phyloP scores from a whole-genome alignment of 2,329 filamentous ascomycete species.

The Fusarium pseudocircinatum region DNA sequence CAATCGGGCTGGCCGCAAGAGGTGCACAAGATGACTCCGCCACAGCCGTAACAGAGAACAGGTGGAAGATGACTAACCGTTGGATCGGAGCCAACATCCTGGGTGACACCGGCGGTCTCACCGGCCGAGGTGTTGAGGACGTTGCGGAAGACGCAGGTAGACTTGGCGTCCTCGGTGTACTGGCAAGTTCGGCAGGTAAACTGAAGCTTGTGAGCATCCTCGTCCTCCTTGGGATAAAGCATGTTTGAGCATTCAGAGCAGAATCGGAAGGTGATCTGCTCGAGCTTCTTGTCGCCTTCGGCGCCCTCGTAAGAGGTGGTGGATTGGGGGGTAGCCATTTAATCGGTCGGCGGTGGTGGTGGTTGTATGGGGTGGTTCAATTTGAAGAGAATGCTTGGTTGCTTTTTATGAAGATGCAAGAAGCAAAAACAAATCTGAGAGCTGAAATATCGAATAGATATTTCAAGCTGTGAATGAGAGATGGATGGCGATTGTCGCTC shows the following conservation, averaged over 20 bases:
- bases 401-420: constrained; percentile 1
- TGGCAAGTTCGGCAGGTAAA: constrained; percentile 97
- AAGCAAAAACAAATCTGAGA: constrained; percentile 1
- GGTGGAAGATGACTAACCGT: constrained; percentile 81
- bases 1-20: constrained; percentile 48
- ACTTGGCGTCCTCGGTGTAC: constrained; percentile 86
- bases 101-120: constrained; percentile 95
- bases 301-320: constrained; percentile 55
- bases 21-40: constrained; percentile 55
- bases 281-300: constrained; percentile 61
- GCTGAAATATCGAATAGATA: constrained; percentile 23
- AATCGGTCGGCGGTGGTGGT: constrained; percentile 22
- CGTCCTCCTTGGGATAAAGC: constrained; percentile 96
- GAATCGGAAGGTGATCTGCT: constrained; percentile 96
- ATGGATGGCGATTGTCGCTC: constrained; percentile 12
- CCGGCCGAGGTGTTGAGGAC: constrained; percentile 89
- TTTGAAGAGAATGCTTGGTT: constrained; percentile 11
- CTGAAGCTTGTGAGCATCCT: constrained; percentile 82
- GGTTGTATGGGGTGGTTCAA: constrained; percentile 9
- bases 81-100: constrained; percentile 96
- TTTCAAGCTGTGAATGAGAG: constrained; percentile 10
- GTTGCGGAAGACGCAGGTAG: constrained; percentile 95
- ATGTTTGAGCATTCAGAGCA: constrained; percentile 99
- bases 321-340: constrained; percentile 68
- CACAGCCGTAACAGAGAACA: constrained; percentile 59